phyloP scores from a whole-genome alignment of 176 grass and related monocot genomes.

The Melocanna baccifera region DNA sequence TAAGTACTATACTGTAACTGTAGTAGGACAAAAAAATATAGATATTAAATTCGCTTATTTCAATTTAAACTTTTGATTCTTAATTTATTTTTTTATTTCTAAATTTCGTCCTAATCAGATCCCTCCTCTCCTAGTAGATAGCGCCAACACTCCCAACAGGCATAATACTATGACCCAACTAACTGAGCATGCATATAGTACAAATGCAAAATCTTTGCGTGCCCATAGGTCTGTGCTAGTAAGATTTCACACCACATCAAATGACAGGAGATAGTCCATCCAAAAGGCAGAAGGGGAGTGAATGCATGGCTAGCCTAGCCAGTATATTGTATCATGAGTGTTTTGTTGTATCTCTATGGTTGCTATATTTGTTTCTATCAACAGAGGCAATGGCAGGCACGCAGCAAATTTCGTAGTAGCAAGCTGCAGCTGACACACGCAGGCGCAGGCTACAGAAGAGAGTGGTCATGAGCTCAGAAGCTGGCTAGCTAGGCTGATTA shows the following conservation, averaged over 20 bases:
- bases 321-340: background rate
- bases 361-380: conserved; percentile 12
- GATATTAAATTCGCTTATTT: background rate
- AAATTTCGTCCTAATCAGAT: too few species aligned
- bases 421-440: background rate
- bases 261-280: background rate
- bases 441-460: background rate
- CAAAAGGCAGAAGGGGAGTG: background rate
- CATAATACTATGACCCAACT: background rate
- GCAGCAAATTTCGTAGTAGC: background rate
- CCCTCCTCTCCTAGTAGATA: background rate
- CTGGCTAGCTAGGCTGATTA: background rate
- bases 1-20: background rate
- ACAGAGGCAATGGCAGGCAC: background rate
- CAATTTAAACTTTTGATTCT: too few species aligned
- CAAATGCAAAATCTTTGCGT: background rate
- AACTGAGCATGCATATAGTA: background rate
- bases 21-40: background rate
- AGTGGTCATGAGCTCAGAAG: background rate
- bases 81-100: too few species aligned
- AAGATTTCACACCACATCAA: background rate
- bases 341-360: conserved; percentile 4
- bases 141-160: background rate
- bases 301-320: background rate
- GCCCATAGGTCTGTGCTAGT: background rate